A percentile compares a stretch with the other conserved stretches of the same genome.
These are phyloP conservation scores for Paulownia fortunei DNA, from an alignment of 257 asterid genomes.

Conservation along the genomic window DNA sequence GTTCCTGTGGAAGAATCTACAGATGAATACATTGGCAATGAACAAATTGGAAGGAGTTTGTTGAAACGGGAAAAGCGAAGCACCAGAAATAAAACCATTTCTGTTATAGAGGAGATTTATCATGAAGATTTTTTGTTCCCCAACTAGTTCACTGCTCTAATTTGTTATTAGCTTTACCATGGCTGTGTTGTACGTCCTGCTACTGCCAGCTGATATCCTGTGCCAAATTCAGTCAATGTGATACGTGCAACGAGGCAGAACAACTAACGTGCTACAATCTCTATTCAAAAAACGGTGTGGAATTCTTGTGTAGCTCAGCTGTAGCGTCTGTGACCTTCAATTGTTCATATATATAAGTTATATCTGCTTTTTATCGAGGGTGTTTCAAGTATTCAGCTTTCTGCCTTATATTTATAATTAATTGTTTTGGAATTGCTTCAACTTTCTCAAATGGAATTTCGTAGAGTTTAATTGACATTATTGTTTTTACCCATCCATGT, in stretches of 20 bases:
- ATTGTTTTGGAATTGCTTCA: too few relatives aligned
- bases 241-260: background rate
- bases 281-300: constrained; percentile 20
- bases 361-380: background rate
- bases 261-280: constrained; percentile 20
- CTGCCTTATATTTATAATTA: too few relatives aligned
- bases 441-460: too few relatives aligned
- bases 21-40: constrained; percentile 26
- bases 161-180: background rate
- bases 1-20: constrained; percentile 37
- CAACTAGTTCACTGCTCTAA: constrained; percentile 10
- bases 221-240: background rate
- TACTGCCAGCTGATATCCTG: background rate
- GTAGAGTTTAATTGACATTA: too few relatives aligned
- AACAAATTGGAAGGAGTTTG: constrained; percentile 27
- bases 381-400: too few relatives aligned
- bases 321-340: constrained; percentile 36
- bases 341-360: constrained; percentile 41
- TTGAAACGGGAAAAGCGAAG: constrained; percentile 33
- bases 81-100: constrained; percentile 34
- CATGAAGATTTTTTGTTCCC: constrained; percentile 44
- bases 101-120: constrained; percentile 46
- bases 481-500: too few relatives aligned
- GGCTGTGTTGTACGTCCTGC: background rate
- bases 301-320: constrained; percentile 39